Percentiles rank a stretch among this genome's conserved stretches.
Conservation (phyloP, 805 yeast genomes). For the Blastobotrys americana region DNA sequence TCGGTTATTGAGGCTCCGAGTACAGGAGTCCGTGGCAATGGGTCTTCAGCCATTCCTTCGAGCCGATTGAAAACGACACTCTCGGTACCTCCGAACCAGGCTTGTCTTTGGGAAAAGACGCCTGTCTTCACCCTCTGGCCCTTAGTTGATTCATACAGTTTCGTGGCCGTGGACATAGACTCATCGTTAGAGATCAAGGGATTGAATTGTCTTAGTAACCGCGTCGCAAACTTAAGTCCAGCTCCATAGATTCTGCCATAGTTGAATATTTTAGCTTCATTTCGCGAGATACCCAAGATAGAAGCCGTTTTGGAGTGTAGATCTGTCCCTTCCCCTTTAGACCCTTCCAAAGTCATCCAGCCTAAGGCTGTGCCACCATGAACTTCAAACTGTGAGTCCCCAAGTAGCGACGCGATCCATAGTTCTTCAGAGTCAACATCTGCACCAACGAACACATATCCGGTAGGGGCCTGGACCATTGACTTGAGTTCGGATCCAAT, state of each 20-base stretch:
- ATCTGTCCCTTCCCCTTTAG: slow-evolving; percentile 86
- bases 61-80: slow-evolving; percentile 83
- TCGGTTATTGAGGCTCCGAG: slow-evolving; percentile 89
- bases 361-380: slow-evolving; percentile 98
- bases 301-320: slow-evolving; percentile 89
- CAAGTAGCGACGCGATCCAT: slow-evolving; percentile 95
- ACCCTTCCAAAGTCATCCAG: slow-evolving; percentile 99
- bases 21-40: slow-evolving; percentile 80
- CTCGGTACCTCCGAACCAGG: slow-evolving; percentile 80
- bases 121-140: slow-evolving; percentile 44
- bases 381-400: slow-evolving; percentile 79
- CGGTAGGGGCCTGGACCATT: slow-evolving; percentile 76
- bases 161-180: slow-evolving; percentile 57
- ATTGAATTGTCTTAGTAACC: slow-evolving; percentile 77
- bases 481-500: slow-evolving; percentile 93
- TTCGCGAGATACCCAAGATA: slow-evolving; percentile 80
- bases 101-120: slow-evolving; percentile 28
- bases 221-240: slow-evolving; percentile 82
- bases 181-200: slow-evolving; percentile 58
- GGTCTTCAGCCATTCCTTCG: slow-evolving; percentile 79
- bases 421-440: slow-evolving; percentile 98
- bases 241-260: slow-evolving; percentile 98
- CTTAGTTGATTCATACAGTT: slow-evolving; percentile 73
- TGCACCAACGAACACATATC: slow-evolving; percentile 92
- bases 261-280: slow-evolving; percentile 91